These are phyloP conservation scores for Coemansia furcata DNA, from an alignment of 192 early-diverging fungal species.

Conservation along the genomic window DNA sequence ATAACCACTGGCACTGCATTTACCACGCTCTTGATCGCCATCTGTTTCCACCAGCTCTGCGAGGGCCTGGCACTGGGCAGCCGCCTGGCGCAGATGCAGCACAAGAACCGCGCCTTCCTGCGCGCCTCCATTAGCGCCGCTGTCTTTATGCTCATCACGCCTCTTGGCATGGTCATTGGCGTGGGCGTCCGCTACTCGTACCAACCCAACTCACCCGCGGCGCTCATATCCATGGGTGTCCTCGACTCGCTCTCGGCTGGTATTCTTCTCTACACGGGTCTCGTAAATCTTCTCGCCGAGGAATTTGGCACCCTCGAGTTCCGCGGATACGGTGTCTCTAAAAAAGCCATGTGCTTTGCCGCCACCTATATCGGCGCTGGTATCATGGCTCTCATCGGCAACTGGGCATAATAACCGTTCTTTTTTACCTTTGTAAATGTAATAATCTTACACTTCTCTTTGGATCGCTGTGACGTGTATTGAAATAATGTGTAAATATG, in stretches of 20 bases:
- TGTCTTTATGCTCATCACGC: slow-evolving; percentile 71
- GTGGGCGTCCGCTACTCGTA: slow-evolving; percentile 68
- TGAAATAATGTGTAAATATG: background rate
- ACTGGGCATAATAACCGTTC: slow-evolving; percentile 56
- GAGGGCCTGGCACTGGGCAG: slow-evolving; percentile 77
- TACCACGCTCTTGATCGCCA: slow-evolving; percentile 59
- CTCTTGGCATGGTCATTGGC: slow-evolving; percentile 76
- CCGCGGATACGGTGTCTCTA: slow-evolving; percentile 33
- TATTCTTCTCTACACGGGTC: slow-evolving; percentile 76
- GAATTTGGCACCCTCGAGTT: slow-evolving; percentile 65
- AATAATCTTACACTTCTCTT: background rate
- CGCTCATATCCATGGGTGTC: slow-evolving; percentile 66
- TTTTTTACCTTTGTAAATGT: slow-evolving; percentile 7
- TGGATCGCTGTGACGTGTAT: background rate
- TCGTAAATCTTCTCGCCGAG: slow-evolving; percentile 67
- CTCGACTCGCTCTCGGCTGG: slow-evolving; percentile 79
- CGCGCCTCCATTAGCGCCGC: slow-evolving; percentile 50
- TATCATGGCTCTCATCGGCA: slow-evolving; percentile 76
- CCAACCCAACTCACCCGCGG: slow-evolving; percentile 57
- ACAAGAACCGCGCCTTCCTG: slow-evolving; percentile 20
- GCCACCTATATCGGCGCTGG: slow-evolving; percentile 68
- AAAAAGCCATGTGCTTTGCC: slow-evolving; percentile 57
- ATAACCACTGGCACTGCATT: slow-evolving; percentile 56
- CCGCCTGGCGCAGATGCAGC: slow-evolving; percentile 59
- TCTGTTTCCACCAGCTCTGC: slow-evolving; percentile 75